A percentile compares a stretch with the other conserved stretches of the same genome.
phyloP scores from a whole-genome alignment of 169 alveolate genomes.

The Theileria equi region DNA sequence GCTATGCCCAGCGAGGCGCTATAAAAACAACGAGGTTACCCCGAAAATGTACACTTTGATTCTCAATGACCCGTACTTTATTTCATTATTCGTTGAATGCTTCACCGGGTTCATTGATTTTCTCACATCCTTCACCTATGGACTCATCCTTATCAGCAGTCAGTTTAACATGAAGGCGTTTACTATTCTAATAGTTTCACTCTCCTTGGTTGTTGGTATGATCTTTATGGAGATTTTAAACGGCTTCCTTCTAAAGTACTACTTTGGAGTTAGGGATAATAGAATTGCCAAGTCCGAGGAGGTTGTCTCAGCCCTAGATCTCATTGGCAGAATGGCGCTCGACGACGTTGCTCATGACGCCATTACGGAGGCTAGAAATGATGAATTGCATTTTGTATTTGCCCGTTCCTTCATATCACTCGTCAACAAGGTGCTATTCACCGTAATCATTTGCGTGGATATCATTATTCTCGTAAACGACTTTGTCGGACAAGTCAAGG shows the following conservation, averaged over 20 bases:
- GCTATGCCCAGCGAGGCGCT: neutral
- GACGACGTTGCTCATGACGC: neutral
- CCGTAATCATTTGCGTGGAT: conserved; percentile 6
- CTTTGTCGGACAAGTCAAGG: conserved; percentile 27
- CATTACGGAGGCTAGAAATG: neutral
- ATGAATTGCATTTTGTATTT: conserved; percentile 14
- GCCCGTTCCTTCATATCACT: conserved; percentile 13
- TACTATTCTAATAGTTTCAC: neutral
- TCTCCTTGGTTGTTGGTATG: neutral
- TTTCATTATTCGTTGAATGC: neutral
- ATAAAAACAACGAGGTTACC: neutral
- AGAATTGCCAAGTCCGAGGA: neutral
- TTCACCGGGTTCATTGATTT: neutral
- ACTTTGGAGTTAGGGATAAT: neutral
- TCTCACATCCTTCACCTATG: neutral
- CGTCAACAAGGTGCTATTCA: conserved; percentile 14
- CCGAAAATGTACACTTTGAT: neutral
- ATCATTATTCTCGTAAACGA: conserved; percentile 17
- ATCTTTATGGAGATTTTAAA: neutral
- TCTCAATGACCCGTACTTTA: neutral
- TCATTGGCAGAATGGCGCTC: neutral
- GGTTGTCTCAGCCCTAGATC: neutral
- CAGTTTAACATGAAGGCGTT: neutral
- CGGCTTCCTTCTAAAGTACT: neutral
- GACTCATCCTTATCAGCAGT: neutral